These are phyloP conservation scores for Populus ilicifolia DNA, from an alignment of 345 rosid species.

Conservation along the genomic window DNA sequence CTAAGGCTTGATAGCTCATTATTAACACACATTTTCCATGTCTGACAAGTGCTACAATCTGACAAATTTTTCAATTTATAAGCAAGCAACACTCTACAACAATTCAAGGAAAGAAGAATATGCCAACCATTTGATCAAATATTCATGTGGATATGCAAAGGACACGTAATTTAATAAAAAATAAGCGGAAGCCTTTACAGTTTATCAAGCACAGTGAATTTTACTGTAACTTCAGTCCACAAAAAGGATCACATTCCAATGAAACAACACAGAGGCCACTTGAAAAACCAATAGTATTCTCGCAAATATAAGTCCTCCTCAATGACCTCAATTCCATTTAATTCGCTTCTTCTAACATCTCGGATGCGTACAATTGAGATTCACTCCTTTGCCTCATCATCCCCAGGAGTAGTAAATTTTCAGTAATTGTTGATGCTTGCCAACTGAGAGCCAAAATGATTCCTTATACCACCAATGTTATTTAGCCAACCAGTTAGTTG, in stretches of 20 bases:
- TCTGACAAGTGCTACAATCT: neutral
- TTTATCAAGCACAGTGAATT: neutral
- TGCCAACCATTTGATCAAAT: neutral
- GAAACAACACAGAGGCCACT: neutral
- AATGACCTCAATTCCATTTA: neutral
- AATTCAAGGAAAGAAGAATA: neutral
- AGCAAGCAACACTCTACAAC: neutral
- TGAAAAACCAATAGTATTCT: neutral
- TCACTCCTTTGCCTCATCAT: neutral
- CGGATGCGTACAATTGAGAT: neutral
- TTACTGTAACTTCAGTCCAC: neutral
- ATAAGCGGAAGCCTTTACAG: neutral
- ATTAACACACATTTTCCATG: too few species aligned
- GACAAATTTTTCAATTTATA: too few species aligned
- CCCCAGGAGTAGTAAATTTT: neutral
- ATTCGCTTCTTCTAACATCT: neutral
- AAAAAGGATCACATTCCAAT: neutral
- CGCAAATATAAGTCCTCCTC: neutral
- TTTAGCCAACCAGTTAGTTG: slow-evolving; percentile 8
- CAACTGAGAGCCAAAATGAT: neutral
- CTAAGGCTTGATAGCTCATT: neutral
- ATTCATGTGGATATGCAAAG: neutral
- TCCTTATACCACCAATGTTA: neutral
- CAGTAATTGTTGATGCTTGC: neutral
- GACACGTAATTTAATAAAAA: neutral